Percentiles rank a stretch among this genome's conserved stretches.
These are phyloP conservation scores for Dendryphion nanum DNA, from an alignment of 2,329 filamentous ascomycete species.

Conservation along the genomic window DNA sequence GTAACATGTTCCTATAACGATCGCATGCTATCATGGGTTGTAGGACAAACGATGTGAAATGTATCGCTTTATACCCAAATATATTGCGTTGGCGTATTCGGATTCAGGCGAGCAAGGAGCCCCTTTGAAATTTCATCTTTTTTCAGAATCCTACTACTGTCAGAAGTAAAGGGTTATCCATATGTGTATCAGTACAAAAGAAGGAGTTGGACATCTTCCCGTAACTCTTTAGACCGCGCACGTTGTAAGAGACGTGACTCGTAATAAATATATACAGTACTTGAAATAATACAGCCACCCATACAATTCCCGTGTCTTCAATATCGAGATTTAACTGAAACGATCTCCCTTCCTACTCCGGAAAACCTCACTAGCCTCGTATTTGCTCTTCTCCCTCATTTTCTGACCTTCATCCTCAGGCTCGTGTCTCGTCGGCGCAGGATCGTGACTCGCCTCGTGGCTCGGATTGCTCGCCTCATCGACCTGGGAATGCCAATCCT, in stretches of 20 bases:
- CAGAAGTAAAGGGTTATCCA: no score
- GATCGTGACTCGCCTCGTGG: conserved; percentile 71
- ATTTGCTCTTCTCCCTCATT: conserved; percentile 80
- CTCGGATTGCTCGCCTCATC: conserved; percentile 56
- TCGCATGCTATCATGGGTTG: background rate
- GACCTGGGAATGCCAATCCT: conserved; percentile 3
- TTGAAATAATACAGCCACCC: no score
- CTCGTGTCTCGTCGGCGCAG: conserved; percentile 81
- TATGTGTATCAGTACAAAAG: background rate
- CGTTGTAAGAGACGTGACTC: no score
- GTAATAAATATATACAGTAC: no score
- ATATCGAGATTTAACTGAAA: conserved; percentile 58
- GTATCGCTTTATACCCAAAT: conserved; percentile 30
- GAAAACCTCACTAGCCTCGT: conserved; percentile 76
- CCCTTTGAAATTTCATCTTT: no score
- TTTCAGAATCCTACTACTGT: no score
- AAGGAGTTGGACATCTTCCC: no score
- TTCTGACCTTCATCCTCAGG: conserved; percentile 68
- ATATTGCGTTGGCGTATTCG: conserved; percentile 24
- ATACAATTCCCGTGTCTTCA: no score
- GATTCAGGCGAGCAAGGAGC: no score
- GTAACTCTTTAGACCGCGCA: no score
- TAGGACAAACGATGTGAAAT: background rate
- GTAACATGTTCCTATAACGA: conserved; percentile 26
- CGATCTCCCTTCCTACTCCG: conserved; percentile 80